These are phyloP conservation scores for Yamagishiella unicocca DNA, from an alignment of 139 green algal genomes.

Conservation along the genomic window DNA sequence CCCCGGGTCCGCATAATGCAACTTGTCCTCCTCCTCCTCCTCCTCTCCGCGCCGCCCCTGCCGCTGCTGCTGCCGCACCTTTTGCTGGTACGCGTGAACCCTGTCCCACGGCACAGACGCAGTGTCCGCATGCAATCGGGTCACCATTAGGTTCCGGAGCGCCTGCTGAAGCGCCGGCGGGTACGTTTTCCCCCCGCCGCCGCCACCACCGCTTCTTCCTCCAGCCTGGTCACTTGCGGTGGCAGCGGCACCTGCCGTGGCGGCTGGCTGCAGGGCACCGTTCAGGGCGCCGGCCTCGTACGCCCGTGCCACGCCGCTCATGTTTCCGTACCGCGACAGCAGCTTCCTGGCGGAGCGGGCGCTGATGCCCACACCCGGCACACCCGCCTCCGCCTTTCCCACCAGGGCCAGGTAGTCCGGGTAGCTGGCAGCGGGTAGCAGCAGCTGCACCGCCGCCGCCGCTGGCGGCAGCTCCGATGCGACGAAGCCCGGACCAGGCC, in stretches of 20 bases:
- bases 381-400: constrained; percentile 37
- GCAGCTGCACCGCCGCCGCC: background rate
- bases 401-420: constrained; percentile 20
- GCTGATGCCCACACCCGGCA: constrained; percentile 3
- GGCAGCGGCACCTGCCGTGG: background rate
- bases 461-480: background rate
- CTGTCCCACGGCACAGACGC: background rate
- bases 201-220: too few relatives aligned
- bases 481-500: too few relatives aligned
- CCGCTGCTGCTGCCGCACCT: background rate
- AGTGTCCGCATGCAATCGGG: background rate
- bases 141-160: constrained; percentile 18
- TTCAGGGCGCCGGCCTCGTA: background rate
- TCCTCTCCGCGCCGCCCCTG: background rate
- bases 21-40: background rate
- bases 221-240: too few relatives aligned
- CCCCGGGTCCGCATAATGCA: background rate
- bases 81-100: background rate
- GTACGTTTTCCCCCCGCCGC: background rate
- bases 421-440: background rate
- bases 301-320: background rate
- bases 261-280: background rate
- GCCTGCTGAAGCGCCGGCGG: background rate
- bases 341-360: background rate
- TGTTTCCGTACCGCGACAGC: constrained; percentile 8